Evolutionary conservation across 1,139 yeast genomes (phyloP), one percentile per base, ranked within the genome.

Genomic region (Torulaspora globosa): DNA sequence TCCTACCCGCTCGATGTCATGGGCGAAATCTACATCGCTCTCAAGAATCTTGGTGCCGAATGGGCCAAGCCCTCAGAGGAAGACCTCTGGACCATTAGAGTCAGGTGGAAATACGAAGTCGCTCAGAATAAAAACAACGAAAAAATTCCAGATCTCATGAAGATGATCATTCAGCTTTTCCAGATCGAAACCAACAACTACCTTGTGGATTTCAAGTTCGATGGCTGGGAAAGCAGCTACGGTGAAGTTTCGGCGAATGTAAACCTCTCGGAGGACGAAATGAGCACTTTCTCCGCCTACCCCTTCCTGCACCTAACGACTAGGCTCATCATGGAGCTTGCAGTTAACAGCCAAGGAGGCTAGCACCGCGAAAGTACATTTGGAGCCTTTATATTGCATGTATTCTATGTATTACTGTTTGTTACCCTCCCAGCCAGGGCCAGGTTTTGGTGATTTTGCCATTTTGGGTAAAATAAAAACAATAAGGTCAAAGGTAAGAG

Each of bases 21-120:
- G 98, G 97, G 97, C 24, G 99, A 94, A 64, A 90, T 92, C 34
- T 92, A 94, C 68, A 76, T 97, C 37, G 98, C 98, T 0, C 74
- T 92, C 60, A 86, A 86, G 68, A 88, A 87, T 60, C 72, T 94
- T 46, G 97, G 97, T 3, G 97, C 98, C 1, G 97, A 92, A 66
- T 92, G 98, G 98, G 89, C 95, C 11, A 82, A 82, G 59, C 96
- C 96, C 9, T 80, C 90, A 0, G 95, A 86, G 59, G 92, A 85
- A 59, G 98, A 92, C 60, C 73, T 94, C 45, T 92, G 98, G 97
- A 90, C 97, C 1, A 92, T 92, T 47, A 78, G 89, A 56, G 97
- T 90, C n/a, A 78, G 97, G 58, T 92, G 97, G 97, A 83, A 78
- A 66, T 89, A 88, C 43, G 58, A 61, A 31, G 57, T 53, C 58